Conservation (phyloP, 441 rosid genomes). For the Eugenia klotzschiana region DNA sequence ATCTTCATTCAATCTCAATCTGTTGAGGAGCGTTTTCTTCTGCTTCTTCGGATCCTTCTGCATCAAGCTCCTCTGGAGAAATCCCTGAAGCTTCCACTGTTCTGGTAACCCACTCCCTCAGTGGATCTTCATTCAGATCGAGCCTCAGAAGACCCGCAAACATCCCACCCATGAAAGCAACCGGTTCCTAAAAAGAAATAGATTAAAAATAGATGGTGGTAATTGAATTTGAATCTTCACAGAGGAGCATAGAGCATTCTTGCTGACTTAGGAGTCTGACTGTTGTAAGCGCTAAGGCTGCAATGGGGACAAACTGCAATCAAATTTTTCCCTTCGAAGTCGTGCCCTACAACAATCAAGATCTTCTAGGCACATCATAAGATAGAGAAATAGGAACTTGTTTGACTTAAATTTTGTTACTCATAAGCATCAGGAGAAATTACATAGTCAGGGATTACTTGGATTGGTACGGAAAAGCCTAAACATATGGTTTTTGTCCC, state of each 20-base stretch:
- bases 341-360: neutral
- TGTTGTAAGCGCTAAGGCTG: neutral
- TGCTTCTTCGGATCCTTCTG: conserved; percentile 20
- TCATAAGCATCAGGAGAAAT: neutral
- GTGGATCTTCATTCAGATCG: conserved; percentile 77
- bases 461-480: neutral
- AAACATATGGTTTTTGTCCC: neutral
- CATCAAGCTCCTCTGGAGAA: conserved; percentile 28
- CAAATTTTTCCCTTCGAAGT: neutral
- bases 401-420: neutral
- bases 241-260: neutral
- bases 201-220: neutral
- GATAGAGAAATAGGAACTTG: neutral
- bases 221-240: neutral
- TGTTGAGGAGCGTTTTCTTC: conserved; percentile 48
- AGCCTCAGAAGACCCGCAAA: conserved; percentile 82
- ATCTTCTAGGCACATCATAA: neutral
- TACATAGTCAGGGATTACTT: neutral
- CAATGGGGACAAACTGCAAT: neutral
- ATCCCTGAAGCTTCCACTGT: conserved; percentile 73
- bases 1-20: conserved; percentile 45
- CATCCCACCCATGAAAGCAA: conserved; percentile 75
- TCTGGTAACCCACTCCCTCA: conserved; percentile 74
- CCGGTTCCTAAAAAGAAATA: conserved; percentile 46
- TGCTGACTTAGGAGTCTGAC: neutral